A percentile compares a stretch with the other conserved stretches of the same genome.
These are phyloP conservation scores for Seiridium unicorne DNA, from an alignment of 2,329 filamentous ascomycete species.

Conservation along the genomic window DNA sequence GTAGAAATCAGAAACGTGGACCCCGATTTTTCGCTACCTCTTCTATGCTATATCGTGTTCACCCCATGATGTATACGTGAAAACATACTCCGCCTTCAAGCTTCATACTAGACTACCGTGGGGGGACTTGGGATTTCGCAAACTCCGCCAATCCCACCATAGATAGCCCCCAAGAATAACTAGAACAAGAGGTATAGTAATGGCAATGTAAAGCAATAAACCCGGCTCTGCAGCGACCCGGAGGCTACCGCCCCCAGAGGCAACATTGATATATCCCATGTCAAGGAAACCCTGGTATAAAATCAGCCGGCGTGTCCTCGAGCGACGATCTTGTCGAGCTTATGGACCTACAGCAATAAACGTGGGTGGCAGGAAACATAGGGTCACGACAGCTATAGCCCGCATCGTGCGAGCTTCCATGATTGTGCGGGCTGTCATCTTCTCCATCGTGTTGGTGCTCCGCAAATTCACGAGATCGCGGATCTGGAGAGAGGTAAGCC, in stretches of 20 bases:
- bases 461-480: neutral
- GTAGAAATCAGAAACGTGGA: too few relatives aligned
- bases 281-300: neutral
- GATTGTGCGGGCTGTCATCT: neutral
- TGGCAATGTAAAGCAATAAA: neutral
- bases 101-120: too few relatives aligned
- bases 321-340: too few relatives aligned
- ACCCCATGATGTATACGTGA: too few relatives aligned
- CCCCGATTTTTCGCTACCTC: too few relatives aligned
- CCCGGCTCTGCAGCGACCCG: neutral
- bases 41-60: too few relatives aligned
- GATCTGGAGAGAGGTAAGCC: neutral
- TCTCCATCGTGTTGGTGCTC: neutral
- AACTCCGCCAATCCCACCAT: neutral
- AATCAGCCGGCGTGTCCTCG: neutral
- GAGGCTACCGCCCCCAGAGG: neutral
- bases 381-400: neutral
- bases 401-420: neutral
- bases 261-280: neutral
- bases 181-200: neutral
- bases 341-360: neutral
- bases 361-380: neutral
- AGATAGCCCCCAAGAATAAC: neutral
- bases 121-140: neutral
- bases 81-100: too few relatives aligned